Percentiles rank a stretch among this genome's conserved stretches.
These are phyloP conservation scores for Eucalyptus melliodora DNA, from an alignment of 345 rosid species.

Conservation along the genomic window DNA sequence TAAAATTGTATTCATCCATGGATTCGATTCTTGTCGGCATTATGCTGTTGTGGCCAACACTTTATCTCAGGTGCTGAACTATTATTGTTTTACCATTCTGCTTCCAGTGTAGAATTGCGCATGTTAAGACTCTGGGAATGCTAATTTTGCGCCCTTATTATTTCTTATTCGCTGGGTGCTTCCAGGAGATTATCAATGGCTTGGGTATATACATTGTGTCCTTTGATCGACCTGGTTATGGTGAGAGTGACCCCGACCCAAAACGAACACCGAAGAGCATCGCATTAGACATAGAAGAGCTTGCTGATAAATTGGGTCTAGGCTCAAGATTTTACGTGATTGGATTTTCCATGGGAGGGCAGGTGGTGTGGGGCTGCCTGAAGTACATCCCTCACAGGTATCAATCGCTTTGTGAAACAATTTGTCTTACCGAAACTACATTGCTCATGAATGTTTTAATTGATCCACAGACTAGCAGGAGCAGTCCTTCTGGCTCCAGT, in stretches of 20 bases:
- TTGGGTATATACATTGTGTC: conserved; percentile 41
- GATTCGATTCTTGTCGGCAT: conserved; percentile 34
- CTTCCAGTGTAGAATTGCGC: not conserved
- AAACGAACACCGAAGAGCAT: conserved; percentile 32
- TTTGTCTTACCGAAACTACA: not conserved
- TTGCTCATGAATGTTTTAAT: not conserved
- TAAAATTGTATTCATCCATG: conserved; percentile 35
- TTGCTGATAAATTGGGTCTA: conserved; percentile 50
- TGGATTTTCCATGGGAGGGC: conserved; percentile 57
- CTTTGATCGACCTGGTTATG: conserved; percentile 65
- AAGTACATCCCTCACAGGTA: conserved; percentile 69
- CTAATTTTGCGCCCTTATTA: not conserved
- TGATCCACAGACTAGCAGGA: conserved; percentile 31
- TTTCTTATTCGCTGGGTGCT: not conserved
- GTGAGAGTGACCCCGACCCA: conserved; percentile 58
- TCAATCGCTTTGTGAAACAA: not conserved
- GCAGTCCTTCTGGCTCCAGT: conserved; percentile 40
- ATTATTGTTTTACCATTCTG: not conserved
- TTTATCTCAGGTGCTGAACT: not conserved
- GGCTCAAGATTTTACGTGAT: conserved; percentile 39
- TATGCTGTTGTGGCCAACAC: not conserved
- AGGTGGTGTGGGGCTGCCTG: conserved; percentile 41
- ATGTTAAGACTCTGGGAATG: not conserved
- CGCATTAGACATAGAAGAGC: conserved; percentile 54
- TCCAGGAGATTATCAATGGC: conserved; percentile 36